Percentiles rank a stretch among this genome's conserved stretches.
These are phyloP conservation scores for Malus orientalis DNA, from an alignment of 306 rosid genomes.

Conservation along the genomic window DNA sequence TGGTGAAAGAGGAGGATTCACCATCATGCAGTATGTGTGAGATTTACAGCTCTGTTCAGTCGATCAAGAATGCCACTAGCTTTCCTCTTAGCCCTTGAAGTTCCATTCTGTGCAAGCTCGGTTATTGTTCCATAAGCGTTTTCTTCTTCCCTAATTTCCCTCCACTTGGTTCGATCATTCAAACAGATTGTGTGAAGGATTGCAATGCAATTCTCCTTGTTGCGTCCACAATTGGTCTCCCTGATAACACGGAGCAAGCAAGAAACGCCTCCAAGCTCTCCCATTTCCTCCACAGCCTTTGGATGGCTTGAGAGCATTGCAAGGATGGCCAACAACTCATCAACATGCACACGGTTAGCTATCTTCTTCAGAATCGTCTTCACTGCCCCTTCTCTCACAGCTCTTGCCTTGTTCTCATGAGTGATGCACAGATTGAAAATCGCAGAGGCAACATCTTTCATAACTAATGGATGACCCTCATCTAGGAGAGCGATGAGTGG, in stretches of 20 bases:
- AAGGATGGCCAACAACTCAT: conserved; percentile 67
- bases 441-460: conserved; percentile 88
- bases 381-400: conserved; percentile 62
- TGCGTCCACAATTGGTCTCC: conserved; percentile 61
- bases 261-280: conserved; percentile 63
- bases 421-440: conserved; percentile 63
- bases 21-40: conserved; percentile 73
- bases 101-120: conserved; percentile 68
- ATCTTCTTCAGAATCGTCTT: conserved; percentile 54
- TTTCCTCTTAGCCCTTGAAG: conserved; percentile 86
- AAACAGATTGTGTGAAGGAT: conserved; percentile 64
- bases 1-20: conserved; percentile 5
- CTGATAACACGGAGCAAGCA: conserved; percentile 52
- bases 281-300: conserved; percentile 69
- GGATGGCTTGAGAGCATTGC: conserved; percentile 67
- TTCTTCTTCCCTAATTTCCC: conserved; percentile 78
- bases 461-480: conserved; percentile 66
- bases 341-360: conserved; percentile 37
- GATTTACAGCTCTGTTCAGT: conserved; percentile 62
- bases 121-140: conserved; percentile 53
- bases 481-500: conserved; percentile 66
- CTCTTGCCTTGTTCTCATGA: conserved; percentile 76
- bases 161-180: conserved; percentile 65
- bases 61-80: conserved; percentile 89
- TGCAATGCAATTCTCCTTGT: conserved; percentile 72